Evolutionary conservation across 768 basidiomycete species (phyloP).

Genomic region (Boletus eberwhitei): DNA sequence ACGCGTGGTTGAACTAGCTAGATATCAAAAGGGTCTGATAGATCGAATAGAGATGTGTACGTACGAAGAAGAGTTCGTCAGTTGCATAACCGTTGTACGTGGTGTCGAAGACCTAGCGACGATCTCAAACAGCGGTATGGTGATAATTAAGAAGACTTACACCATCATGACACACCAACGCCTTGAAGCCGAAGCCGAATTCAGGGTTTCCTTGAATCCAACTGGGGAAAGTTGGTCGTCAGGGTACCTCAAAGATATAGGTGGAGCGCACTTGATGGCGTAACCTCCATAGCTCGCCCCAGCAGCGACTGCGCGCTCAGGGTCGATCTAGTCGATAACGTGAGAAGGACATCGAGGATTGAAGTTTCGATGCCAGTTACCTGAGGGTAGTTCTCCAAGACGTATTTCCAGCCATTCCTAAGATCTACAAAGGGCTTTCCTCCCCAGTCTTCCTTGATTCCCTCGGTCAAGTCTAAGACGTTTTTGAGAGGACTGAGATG

Average conservation of each 20-base stretch:
- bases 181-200: constrained; percentile 85
- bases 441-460: constrained; percentile 78
- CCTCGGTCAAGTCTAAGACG: constrained; percentile 68
- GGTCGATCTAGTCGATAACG: constrained; percentile 50
- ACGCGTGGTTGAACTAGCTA: constrained; percentile 77
- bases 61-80: constrained; percentile 87
- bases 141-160: constrained; percentile 37
- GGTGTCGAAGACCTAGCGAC: constrained; percentile 64
- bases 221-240: constrained; percentile 37
- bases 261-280: constrained; percentile 70
- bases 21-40: neutral
- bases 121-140: neutral
- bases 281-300: constrained; percentile 88
- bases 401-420: constrained; percentile 69
- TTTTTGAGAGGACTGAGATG: neutral
- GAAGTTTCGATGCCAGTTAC: constrained; percentile 31
- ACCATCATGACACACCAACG: constrained; percentile 89
- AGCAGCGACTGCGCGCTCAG: constrained; percentile 67
- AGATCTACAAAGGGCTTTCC: constrained; percentile 83
- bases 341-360: neutral
- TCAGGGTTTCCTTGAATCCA: constrained; percentile 97
- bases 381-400: constrained; percentile 65
- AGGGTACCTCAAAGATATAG: neutral
- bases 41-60: constrained; percentile 23
- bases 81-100: constrained; percentile 82